Evolutionary conservation across 176 grass and related monocot genomes (phyloP).

Genomic region (Aegilops tauschii): DNA sequence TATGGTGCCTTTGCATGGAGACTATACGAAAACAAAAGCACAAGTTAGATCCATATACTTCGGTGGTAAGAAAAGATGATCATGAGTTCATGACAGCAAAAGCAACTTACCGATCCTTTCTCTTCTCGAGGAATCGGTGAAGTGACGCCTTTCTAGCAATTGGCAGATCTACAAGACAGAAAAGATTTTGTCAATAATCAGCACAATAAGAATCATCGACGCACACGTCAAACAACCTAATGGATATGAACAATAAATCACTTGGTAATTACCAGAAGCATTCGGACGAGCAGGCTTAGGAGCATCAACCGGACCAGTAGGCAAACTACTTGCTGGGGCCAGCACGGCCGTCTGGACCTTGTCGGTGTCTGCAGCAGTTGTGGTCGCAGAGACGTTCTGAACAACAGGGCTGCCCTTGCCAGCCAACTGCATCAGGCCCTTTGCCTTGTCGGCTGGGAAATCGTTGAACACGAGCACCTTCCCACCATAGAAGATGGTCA

Average conservation of each 20-base stretch:
- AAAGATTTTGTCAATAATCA: slow-evolving; percentile 19
- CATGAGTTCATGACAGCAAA: background rate
- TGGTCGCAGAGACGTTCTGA: slow-evolving; percentile 18
- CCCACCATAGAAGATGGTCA: slow-evolving; percentile 91
- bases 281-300: slow-evolving; percentile 48
- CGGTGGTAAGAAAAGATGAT: background rate
- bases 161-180: slow-evolving; percentile 64
- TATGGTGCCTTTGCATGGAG: slow-evolving; percentile 78
- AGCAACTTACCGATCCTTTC: slow-evolving; percentile 84
- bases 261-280: slow-evolving; percentile 61
- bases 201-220: background rate
- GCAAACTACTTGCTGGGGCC: slow-evolving; percentile 21
- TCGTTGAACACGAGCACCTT: slow-evolving; percentile 93
- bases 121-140: slow-evolving; percentile 95
- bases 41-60: slow-evolving; percentile 11
- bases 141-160: slow-evolving; percentile 92
- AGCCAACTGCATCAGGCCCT: slow-evolving; percentile 84
- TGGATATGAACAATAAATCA: background rate
- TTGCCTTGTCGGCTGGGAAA: slow-evolving; percentile 91
- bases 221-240: background rate
- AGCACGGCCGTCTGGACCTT: slow-evolving; percentile 18
- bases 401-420: slow-evolving; percentile 51
- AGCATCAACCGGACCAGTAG: slow-evolving; percentile 27
- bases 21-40: slow-evolving; percentile 36
- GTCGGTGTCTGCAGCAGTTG: background rate